These are phyloP conservation scores for Magnolia sinica DNA, from an alignment of 164 flowering plant genomes.

Conservation along the genomic window DNA sequence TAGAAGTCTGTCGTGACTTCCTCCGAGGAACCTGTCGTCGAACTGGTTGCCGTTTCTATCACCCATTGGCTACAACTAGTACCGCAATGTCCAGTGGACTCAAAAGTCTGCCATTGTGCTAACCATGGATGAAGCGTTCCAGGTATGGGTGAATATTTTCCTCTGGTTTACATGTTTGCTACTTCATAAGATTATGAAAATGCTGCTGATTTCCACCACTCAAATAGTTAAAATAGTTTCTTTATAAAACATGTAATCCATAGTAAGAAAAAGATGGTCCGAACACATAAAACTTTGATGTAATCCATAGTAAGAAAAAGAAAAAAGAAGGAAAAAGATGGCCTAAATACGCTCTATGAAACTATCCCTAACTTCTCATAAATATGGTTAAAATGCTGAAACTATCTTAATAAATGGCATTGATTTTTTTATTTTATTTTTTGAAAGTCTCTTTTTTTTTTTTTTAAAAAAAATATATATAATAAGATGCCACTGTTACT, in stretches of 20 bases:
- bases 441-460: too few species aligned
- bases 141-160: not conserved
- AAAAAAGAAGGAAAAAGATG: too few species aligned
- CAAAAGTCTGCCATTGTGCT: not conserved
- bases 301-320: too few species aligned
- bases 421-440: too few species aligned
- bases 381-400: too few species aligned
- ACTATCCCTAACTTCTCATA: too few species aligned
- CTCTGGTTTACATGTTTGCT: not conserved
- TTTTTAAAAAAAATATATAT: too few species aligned
- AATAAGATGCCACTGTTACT: too few species aligned
- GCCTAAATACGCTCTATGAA: too few species aligned
- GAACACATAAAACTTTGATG: not conserved
- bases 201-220: not conserved
- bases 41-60: not conserved
- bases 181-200: not conserved
- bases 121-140: not conserved
- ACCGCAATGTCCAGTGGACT: not conserved
- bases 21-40: not conserved
- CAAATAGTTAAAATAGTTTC: not conserved
- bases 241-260: too few species aligned
- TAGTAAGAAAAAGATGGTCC: not conserved
- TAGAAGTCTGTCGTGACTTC: slow-evolving; percentile 2
- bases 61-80: not conserved
- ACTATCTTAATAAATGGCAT: too few species aligned